Percentiles rank a stretch among this genome's conserved stretches.
Conservation (phyloP, 78 protist species). For the Tieghemostelium lacteum region DNA sequence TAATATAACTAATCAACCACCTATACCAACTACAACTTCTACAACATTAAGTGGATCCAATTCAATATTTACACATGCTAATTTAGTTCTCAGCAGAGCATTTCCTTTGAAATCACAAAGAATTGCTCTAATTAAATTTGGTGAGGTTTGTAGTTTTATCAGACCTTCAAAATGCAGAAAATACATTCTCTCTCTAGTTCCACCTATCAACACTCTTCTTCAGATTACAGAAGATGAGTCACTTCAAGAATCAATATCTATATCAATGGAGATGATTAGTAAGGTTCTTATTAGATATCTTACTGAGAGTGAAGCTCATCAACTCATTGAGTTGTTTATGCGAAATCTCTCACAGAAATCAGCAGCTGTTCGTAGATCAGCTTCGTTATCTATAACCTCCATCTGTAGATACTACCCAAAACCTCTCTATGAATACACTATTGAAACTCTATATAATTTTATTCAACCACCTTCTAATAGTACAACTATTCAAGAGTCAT, state of each 20-base stretch:
- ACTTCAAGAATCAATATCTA: constrained; percentile 56
- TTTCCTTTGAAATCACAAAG: constrained; percentile 78
- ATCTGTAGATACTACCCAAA: constrained; percentile 55
- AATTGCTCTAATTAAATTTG: constrained; percentile 77
- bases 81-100: constrained; percentile 32
- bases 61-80: constrained; percentile 38
- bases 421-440: constrained; percentile 23
- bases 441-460: constrained; percentile 37
- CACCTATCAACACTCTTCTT: constrained; percentile 58
- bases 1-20: background rate
- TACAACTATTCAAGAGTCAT: background rate
- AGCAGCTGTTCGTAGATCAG: constrained; percentile 63
- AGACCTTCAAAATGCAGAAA: constrained; percentile 67
- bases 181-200: constrained; percentile 68
- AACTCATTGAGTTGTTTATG: constrained; percentile 40
- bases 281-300: constrained; percentile 52
- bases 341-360: constrained; percentile 33
- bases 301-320: constrained; percentile 59
- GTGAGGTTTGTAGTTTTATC: constrained; percentile 75
- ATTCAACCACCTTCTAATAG: constrained; percentile 1
- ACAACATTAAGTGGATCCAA: background rate
- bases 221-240: constrained; percentile 32
- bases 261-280: constrained; percentile 53
- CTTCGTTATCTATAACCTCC: constrained; percentile 40
- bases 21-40: background rate